phyloP scores from a whole-genome alignment of 208 protist species.

The Acanthamoeba sp. region DNA sequence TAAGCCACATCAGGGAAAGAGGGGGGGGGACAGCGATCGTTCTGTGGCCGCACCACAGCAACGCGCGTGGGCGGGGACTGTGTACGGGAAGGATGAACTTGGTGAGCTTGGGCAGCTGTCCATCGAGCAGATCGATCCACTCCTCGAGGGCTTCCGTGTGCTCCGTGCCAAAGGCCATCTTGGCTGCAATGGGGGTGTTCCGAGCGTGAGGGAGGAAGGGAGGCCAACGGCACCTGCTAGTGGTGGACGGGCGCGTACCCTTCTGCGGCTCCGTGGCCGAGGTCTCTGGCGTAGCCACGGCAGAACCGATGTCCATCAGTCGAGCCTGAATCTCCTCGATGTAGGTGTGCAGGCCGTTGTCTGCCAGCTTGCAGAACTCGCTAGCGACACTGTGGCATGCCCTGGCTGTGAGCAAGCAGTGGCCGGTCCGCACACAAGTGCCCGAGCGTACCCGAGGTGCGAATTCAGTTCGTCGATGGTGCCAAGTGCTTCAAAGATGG shows the following conservation, averaged over 20 bases:
- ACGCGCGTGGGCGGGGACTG: not conserved
- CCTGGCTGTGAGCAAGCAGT: too few species aligned
- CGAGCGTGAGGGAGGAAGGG: too few species aligned
- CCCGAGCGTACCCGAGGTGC: conserved; percentile 74
- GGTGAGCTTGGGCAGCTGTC: conserved; percentile 39
- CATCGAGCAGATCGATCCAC: conserved; percentile 62
- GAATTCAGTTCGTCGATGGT: conserved; percentile 80
- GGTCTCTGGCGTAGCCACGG: conserved; percentile 78
- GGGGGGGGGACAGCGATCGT: not conserved
- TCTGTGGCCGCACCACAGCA: not conserved
- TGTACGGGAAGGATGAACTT: conserved; percentile 68
- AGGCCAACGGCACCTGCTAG: too few species aligned
- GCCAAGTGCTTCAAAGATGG: conserved; percentile 81
- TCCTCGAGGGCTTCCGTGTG: conserved; percentile 37
- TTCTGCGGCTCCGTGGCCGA: conserved; percentile 13
- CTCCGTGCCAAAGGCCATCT: conserved; percentile 7
- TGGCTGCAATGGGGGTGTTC: too few species aligned
- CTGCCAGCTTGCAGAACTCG: conserved; percentile 34
- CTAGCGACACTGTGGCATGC: conserved; percentile 71
- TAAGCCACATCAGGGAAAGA: not conserved
- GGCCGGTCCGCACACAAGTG: not conserved
- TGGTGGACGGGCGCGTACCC: too few species aligned
- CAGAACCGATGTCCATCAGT: conserved; percentile 82
- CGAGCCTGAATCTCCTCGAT: conserved; percentile 79
- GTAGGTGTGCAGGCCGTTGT: conserved; percentile 64